Evolutionary conservation across 2,329 filamentous ascomycete genomes (phyloP).

Genomic region (Diaporthe velutina): DNA sequence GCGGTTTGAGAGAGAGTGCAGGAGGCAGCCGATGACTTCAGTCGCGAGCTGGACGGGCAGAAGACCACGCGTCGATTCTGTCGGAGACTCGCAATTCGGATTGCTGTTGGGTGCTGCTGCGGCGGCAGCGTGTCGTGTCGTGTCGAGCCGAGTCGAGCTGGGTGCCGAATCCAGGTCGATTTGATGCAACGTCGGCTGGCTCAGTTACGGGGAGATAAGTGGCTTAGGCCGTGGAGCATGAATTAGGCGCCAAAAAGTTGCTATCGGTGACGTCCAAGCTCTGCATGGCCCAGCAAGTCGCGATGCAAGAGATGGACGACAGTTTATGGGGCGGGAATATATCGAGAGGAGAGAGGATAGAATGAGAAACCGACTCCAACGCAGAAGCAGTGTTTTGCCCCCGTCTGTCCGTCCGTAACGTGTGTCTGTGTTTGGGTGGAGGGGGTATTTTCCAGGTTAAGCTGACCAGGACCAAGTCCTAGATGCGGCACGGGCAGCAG

Average conservation of each 20-base stretch:
- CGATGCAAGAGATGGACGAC: neutral
- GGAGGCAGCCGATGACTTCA: slow-evolving; percentile 28
- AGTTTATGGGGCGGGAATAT: neutral
- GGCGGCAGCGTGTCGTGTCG: slow-evolving; percentile 6
- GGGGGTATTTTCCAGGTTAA: slow-evolving; percentile 16
- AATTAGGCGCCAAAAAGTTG: slow-evolving; percentile 9
- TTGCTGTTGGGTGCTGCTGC: neutral
- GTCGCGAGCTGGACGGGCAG: slow-evolving; percentile 12
- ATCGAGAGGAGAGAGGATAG: neutral
- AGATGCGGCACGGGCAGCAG: slow-evolving; percentile 5
- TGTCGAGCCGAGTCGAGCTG: neutral
- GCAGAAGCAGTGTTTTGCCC: neutral
- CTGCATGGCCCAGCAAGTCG: slow-evolving; percentile 12
- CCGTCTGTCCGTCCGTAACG: neutral
- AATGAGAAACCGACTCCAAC: neutral
- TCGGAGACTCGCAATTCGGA: slow-evolving; percentile 1
- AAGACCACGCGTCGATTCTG: slow-evolving; percentile 12
- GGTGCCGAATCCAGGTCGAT: slow-evolving; percentile 2
- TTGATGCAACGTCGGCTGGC: slow-evolving; percentile 23
- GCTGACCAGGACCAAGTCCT: neutral
- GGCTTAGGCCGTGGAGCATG: slow-evolving; percentile 18
- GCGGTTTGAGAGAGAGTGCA: neutral
- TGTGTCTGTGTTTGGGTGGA: slow-evolving; percentile 16
- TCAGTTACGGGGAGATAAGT: neutral
- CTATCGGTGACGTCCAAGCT: neutral